These are phyloP conservation scores for Pichia sp. DNA, from an alignment of 1,139 yeast genomes.

Conservation along the genomic window DNA sequence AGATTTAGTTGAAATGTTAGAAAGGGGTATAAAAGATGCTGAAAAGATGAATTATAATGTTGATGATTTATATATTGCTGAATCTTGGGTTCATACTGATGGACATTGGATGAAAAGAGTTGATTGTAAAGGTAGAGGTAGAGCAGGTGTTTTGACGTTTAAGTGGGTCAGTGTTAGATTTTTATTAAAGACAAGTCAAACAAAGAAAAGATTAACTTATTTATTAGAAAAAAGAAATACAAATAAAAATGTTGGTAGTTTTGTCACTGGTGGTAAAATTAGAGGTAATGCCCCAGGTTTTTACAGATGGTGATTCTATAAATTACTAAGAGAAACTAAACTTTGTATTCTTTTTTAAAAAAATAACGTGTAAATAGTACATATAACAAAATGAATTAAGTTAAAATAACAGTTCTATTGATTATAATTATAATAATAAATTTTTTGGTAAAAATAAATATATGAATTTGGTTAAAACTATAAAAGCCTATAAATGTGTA, in stretches of 20 bases:
- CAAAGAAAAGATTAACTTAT: constrained; percentile 54
- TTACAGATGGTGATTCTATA: constrained; percentile 42
- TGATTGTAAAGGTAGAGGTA: constrained; percentile 89
- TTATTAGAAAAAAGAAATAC: constrained; percentile 38
- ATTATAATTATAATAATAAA: too few relatives aligned
- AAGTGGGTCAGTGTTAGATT: constrained; percentile 78
- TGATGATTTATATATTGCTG: constrained; percentile 63
- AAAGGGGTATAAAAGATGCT: constrained; percentile 68
- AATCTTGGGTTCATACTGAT: constrained; percentile 90
- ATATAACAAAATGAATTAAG: neutral
- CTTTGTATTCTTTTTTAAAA: neutral
- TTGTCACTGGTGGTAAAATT: constrained; percentile 35
- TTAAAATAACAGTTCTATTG: too few relatives aligned
- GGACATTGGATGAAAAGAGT: constrained; percentile 65
- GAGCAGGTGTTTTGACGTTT: constrained; percentile 72
- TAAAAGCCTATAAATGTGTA: too few relatives aligned
- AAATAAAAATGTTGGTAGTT: constrained; percentile 40
- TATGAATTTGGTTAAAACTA: too few relatives aligned
- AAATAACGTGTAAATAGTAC: neutral
- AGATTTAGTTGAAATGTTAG: constrained; percentile 70
- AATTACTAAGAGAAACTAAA: neutral
- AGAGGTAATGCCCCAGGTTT: constrained; percentile 42
- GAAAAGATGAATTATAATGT: constrained; percentile 51
- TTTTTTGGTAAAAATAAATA: too few relatives aligned
- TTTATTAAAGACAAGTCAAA: constrained; percentile 59